phyloP scores from a whole-genome alignment of 2,329 filamentous ascomycete genomes.

The Fusarium sp. region DNA sequence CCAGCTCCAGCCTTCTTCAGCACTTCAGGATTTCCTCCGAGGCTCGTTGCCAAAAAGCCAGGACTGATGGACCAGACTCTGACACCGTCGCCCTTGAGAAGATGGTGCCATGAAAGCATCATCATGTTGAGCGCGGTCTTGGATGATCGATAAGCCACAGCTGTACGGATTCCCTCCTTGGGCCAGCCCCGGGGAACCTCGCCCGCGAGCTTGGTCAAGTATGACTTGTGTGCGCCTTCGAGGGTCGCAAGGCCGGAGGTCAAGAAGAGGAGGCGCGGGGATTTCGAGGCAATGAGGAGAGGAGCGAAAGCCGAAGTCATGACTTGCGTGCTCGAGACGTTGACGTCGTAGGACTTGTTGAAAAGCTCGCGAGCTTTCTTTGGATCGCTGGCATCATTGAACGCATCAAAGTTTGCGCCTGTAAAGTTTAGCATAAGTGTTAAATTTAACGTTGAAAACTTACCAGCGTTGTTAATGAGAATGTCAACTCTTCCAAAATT shows the following conservation, averaged over 20 bases:
- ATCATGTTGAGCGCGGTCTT: slow-evolving; percentile 44
- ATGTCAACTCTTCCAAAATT: slow-evolving; percentile 57
- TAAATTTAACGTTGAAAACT: background rate
- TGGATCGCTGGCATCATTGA: slow-evolving; percentile 40
- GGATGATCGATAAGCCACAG: slow-evolving; percentile 34
- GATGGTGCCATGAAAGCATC: slow-evolving; percentile 53
- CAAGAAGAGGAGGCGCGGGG: slow-evolving; percentile 59
- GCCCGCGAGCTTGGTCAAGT: slow-evolving; percentile 37
- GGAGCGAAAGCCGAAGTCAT: slow-evolving; percentile 52
- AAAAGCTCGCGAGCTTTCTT: slow-evolving; percentile 50
- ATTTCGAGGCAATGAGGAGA: slow-evolving; percentile 52
- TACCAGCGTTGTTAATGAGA: slow-evolving; percentile 66
- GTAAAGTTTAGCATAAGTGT: background rate
- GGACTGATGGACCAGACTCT: slow-evolving; percentile 59
- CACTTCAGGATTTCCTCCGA: slow-evolving; percentile 47
- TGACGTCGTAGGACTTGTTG: slow-evolving; percentile 59
- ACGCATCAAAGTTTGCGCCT: slow-evolving; percentile 55
- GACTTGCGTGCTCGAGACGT: slow-evolving; percentile 56
- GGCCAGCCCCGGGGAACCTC: slow-evolving; percentile 55
- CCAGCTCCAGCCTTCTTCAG: slow-evolving; percentile 47
- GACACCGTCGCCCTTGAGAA: slow-evolving; percentile 57
- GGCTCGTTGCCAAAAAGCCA: slow-evolving; percentile 56
- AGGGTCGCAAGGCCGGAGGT: slow-evolving; percentile 54
- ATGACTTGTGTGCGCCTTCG: slow-evolving; percentile 40
- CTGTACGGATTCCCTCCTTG: slow-evolving; percentile 56